These are phyloP conservation scores for Termitomyces sp. DNA, from an alignment of 768 basidiomycete species.

Conservation along the genomic window DNA sequence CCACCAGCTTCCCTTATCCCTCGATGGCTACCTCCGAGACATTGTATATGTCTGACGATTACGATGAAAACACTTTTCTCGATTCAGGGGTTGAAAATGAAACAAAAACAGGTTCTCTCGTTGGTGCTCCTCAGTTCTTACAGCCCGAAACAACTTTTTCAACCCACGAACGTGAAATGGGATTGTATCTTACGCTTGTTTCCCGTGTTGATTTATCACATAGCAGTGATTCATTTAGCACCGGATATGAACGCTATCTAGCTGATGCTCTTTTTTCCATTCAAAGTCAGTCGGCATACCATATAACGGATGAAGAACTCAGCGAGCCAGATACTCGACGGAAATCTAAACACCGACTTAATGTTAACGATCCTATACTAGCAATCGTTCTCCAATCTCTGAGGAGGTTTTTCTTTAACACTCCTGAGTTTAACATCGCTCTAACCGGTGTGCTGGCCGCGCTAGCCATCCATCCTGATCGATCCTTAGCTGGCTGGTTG, in stretches of 20 bases:
- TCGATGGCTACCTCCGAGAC: constrained; percentile 26
- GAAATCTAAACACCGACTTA: constrained; percentile 67
- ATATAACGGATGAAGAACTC: constrained; percentile 34
- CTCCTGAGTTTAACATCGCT: constrained; percentile 83
- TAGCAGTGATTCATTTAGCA: constrained; percentile 70
- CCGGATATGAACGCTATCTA: constrained; percentile 81
- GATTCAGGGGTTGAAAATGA: constrained; percentile 36
- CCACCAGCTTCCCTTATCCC: constrained; percentile 72
- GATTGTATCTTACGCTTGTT: constrained; percentile 70
- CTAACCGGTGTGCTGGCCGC: constrained; percentile 79
- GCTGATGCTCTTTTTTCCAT: constrained; percentile 68
- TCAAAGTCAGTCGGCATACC: constrained; percentile 59
- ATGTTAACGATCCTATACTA: constrained; percentile 73
- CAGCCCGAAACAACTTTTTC: constrained; percentile 71
- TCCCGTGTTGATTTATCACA: constrained; percentile 74
- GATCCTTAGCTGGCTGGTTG: constrained; percentile 86
- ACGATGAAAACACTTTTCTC: constrained; percentile 46
- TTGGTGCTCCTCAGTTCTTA: constrained; percentile 34
- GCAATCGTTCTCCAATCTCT: constrained; percentile 65
- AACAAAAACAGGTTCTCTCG: constrained; percentile 8
- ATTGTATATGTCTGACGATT: constrained; percentile 31
- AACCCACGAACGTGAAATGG: constrained; percentile 84
- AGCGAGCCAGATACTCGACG: constrained; percentile 32
- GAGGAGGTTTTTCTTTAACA: constrained; percentile 77
- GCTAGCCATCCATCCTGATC: constrained; percentile 79